phyloP scores from a whole-genome alignment of 2,329 filamentous ascomycete species.

The Cladosporium austrohemisphaericum region DNA sequence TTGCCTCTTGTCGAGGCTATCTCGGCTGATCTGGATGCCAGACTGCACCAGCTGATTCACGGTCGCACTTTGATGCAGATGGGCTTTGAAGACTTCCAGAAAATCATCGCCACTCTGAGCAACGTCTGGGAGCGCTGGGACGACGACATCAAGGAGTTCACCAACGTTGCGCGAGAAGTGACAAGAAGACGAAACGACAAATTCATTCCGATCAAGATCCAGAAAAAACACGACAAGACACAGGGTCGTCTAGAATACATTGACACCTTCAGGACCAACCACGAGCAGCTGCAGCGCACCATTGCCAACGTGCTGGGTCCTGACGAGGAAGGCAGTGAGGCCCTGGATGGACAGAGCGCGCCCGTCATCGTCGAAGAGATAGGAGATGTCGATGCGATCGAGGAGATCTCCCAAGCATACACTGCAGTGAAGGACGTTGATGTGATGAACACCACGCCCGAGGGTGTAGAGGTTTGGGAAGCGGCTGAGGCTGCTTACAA shows the following conservation, averaged over 20 bases:
- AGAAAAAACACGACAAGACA: constrained; percentile 78
- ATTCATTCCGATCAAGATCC: constrained; percentile 97
- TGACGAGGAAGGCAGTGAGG: constrained; percentile 48
- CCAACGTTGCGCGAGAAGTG: constrained; percentile 92
- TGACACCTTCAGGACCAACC: constrained; percentile 88
- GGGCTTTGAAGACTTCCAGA: constrained; percentile 84
- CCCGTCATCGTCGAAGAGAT: constrained; percentile 84
- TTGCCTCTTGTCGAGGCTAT: constrained; percentile 95
- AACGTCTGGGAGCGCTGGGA: constrained; percentile 92
- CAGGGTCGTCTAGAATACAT: constrained; percentile 92
- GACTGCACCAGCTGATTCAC: constrained; percentile 79
- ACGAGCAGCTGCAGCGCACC: constrained; percentile 93
- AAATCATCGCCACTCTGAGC: constrained; percentile 77
- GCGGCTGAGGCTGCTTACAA: constrained; percentile 95
- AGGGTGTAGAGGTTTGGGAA: constrained; percentile 88
- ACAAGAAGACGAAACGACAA: constrained; percentile 92
- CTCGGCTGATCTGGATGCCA: constrained; percentile 83
- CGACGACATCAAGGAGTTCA: constrained; percentile 94
- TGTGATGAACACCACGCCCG: constrained; percentile 82
- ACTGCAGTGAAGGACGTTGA: constrained; percentile 92
- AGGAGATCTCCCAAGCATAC: constrained; percentile 93
- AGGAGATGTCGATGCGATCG: constrained; percentile 92
- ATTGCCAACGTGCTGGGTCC: constrained; percentile 95
- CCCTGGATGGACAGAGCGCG: constrained; percentile 55
- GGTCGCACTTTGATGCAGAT: constrained; percentile 87